A percentile compares a stretch with the other conserved stretches of the same genome.
Conservation (phyloP, 2,329 filamentous ascomycete species). For the Aureobasidium uvarum region DNA sequence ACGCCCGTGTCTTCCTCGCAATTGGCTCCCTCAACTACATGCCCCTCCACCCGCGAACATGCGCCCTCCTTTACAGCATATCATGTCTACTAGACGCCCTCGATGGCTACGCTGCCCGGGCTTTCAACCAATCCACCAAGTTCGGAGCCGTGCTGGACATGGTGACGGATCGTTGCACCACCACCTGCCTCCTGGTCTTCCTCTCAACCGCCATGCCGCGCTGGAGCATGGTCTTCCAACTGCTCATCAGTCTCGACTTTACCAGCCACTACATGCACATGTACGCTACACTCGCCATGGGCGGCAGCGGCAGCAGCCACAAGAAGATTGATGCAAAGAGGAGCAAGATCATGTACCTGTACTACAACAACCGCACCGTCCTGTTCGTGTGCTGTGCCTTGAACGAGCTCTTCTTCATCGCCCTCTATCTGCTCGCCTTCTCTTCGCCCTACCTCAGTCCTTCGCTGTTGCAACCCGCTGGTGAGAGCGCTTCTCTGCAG, state of each 20-base stretch:
- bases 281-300: constrained; percentile 91
- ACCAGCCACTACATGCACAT: constrained; percentile 99
- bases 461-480: constrained; percentile 62
- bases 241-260: constrained; percentile 85
- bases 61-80: constrained; percentile 84
- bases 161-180: constrained; percentile 98
- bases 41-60: constrained; percentile 96
- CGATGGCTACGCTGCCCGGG: constrained; percentile 87
- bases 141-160: constrained; percentile 98
- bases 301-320: constrained; percentile 74
- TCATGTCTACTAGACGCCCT: constrained; percentile 94
- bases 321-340: constrained; percentile 89
- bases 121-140: constrained; percentile 85
- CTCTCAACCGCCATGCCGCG: constrained; percentile 90
- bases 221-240: constrained; percentile 92
- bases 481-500: constrained; percentile 51
- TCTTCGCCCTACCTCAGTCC: constrained; percentile 86
- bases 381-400: constrained; percentile 86
- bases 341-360: constrained; percentile 87
- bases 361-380: constrained; percentile 96
- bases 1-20: constrained; percentile 58
- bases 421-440: constrained; percentile 95
- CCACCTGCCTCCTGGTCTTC: constrained; percentile 91
- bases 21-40: constrained; percentile 97
- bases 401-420: constrained; percentile 98